Evolutionary conservation across 2,329 filamentous ascomycete species (phyloP).

Genomic region (Coniochaeta sp.): DNA sequence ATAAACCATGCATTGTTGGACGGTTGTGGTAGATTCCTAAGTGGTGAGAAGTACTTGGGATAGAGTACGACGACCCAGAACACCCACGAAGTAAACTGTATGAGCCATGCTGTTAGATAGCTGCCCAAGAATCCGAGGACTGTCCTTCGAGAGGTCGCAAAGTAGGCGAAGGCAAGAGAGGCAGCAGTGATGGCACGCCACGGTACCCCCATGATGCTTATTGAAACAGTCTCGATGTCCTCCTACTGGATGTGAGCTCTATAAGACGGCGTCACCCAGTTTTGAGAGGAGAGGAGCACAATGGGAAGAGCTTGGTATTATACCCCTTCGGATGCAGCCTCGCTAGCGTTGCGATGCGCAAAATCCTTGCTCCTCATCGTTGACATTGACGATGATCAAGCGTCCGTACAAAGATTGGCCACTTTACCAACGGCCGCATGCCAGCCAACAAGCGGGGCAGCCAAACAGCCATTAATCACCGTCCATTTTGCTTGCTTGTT

Average conservation of each 20-base stretch:
- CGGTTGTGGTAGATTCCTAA: conserved; percentile 40
- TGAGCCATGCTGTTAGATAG: conserved; percentile 28
- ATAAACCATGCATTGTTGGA: conserved; percentile 34
- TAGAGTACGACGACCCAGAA: conserved; percentile 40
- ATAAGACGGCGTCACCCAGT: not conserved
- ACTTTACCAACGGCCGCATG: too few species aligned
- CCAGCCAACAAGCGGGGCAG: too few species aligned
- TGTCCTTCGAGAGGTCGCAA: conserved; percentile 25
- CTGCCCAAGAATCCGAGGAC: conserved; percentile 20
- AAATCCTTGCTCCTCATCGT: too few species aligned
- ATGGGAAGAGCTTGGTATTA: not conserved
- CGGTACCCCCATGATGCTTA: conserved; percentile 15
- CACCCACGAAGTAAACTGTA: conserved; percentile 26
- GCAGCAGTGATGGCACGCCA: conserved; percentile 19
- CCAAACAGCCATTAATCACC: too few species aligned
- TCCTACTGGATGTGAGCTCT: not conserved
- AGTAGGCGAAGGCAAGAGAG: conserved; percentile 24
- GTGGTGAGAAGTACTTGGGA: conserved; percentile 41
- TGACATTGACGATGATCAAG: not conserved
- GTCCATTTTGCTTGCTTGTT: too few species aligned
- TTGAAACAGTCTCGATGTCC: not conserved
- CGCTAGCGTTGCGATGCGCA: too few species aligned
- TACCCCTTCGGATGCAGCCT: not conserved
- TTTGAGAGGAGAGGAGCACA: not conserved
- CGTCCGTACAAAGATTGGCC: too few species aligned